These are phyloP conservation scores for Cladophialophora yegresii DNA, from an alignment of 2,329 filamentous ascomycete genomes.

Conservation along the genomic window DNA sequence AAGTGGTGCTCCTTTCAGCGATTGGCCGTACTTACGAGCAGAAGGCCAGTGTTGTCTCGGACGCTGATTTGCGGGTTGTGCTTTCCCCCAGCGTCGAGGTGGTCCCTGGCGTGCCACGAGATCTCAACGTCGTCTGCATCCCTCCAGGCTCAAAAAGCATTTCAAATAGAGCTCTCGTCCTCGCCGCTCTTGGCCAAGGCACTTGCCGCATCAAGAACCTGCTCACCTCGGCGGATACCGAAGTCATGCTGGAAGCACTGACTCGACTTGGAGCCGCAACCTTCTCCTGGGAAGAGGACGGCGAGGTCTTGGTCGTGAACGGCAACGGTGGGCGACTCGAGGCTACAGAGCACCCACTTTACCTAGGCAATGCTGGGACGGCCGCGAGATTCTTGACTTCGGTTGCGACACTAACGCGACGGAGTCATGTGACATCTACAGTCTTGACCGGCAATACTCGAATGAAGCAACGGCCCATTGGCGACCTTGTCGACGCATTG, in stretches of 20 bases:
- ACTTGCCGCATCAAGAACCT: constrained; percentile 87
- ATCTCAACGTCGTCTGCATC: constrained; percentile 71
- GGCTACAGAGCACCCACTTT: constrained; percentile 75
- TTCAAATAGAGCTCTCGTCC: constrained; percentile 90
- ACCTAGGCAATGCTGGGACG: constrained; percentile 94
- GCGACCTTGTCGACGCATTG: constrained; percentile 86
- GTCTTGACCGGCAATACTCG: constrained; percentile 89
- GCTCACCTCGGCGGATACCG: constrained; percentile 93
- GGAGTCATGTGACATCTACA: constrained; percentile 65
- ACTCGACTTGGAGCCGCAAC: constrained; percentile 79
- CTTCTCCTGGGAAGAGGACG: constrained; percentile 91
- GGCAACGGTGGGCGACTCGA: constrained; percentile 85
- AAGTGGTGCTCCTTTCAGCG: constrained; percentile 85
- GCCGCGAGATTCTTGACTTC: constrained; percentile 94
- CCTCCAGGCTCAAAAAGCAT: constrained; percentile 97
- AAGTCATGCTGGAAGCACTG: constrained; percentile 96
- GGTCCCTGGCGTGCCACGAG: constrained; percentile 67
- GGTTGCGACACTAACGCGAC: constrained; percentile 78
- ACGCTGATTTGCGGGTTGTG: constrained; percentile 77
- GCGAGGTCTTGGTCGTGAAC: constrained; percentile 83
- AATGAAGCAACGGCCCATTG: constrained; percentile 95
- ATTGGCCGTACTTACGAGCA: constrained; percentile 87
- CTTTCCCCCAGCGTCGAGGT: constrained; percentile 78
- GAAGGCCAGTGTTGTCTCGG: constrained; percentile 84
- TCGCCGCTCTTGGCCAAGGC: constrained; percentile 85